Evolutionary conservation across 345 rosid species (phyloP).

Genomic region (Trapa incisa): DNA sequence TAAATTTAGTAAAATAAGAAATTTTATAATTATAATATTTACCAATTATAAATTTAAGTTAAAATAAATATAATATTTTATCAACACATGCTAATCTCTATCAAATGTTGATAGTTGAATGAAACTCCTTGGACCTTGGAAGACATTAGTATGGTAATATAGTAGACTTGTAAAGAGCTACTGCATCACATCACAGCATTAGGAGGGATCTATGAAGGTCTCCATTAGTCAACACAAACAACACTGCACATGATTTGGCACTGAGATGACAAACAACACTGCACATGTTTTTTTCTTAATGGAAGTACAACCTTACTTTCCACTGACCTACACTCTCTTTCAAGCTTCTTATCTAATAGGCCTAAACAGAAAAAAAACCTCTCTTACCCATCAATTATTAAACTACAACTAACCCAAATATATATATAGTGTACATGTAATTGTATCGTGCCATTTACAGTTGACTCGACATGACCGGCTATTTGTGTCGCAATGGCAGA

Average conservation of each 20-base stretch:
- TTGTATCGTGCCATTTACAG: slow-evolving; percentile 3
- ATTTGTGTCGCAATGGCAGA: neutral
- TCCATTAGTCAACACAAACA: neutral
- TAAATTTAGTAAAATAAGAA: no score
- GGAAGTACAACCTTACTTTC: no score
- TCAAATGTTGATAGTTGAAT: neutral
- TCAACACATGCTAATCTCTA: neutral
- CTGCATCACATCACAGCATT: neutral
- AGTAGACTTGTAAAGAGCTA: neutral
- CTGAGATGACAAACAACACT: no score
- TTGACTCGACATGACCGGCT: neutral
- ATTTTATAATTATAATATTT: no score
- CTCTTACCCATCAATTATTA: neutral
- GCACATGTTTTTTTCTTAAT: no score
- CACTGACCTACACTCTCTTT: neutral
- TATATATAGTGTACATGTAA: no score
- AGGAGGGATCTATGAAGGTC: neutral
- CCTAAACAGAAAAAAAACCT: slow-evolving; percentile 4
- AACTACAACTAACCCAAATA: no score
- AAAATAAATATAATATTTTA: no score
- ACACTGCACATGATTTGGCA: no score
- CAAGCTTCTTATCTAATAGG: slow-evolving; percentile 12
- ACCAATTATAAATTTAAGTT: no score
- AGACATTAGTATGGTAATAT: neutral
- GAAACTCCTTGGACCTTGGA: neutral